A percentile compares a stretch with the other conserved stretches of the same genome.
Evolutionary conservation across 805 yeast genomes (phyloP).

Genomic region (Candida germanica): DNA sequence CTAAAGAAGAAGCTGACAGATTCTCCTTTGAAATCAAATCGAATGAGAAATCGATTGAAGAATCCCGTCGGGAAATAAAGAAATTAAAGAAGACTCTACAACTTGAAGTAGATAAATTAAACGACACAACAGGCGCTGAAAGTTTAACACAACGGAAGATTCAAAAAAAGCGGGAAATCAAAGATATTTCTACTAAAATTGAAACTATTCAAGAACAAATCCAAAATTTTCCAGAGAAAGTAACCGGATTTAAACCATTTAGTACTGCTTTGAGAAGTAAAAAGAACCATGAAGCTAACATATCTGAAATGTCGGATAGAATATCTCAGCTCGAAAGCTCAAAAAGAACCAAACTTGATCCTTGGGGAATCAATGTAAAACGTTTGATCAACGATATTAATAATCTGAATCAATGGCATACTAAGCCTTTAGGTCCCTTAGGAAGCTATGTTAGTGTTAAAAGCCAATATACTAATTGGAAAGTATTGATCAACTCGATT

Average conservation of each 20-base stretch:
- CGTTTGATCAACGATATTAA: constrained; percentile 42
- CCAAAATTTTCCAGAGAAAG: not conserved
- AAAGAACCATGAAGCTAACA: constrained; percentile 1
- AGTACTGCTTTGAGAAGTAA: not conserved
- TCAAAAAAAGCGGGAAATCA: not conserved
- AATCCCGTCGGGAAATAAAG: not conserved
- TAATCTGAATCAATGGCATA: constrained; percentile 28
- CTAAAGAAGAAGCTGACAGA: not conserved
- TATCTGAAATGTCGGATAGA: constrained; percentile 7
- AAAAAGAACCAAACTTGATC: constrained; percentile 37
- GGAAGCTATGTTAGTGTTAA: constrained; percentile 62
- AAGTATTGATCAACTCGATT: constrained; percentile 54
- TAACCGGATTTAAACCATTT: not conserved
- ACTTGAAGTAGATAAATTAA: not conserved
- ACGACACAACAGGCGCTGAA: constrained; percentile 6
- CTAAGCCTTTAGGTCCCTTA: constrained; percentile 74
- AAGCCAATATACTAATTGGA: constrained; percentile 53
- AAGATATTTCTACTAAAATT: constrained; percentile 5
- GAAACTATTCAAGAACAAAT: constrained; percentile 3
- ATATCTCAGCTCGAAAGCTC: constrained; percentile 14
- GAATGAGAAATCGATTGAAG: not conserved
- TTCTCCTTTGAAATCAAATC: not conserved
- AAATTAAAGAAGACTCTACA: constrained; percentile 9
- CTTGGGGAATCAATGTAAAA: constrained; percentile 50
- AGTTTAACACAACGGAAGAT: not conserved